Evolutionary conservation across 306 rosid genomes (phyloP).

Genomic region (Urtica urens): DNA sequence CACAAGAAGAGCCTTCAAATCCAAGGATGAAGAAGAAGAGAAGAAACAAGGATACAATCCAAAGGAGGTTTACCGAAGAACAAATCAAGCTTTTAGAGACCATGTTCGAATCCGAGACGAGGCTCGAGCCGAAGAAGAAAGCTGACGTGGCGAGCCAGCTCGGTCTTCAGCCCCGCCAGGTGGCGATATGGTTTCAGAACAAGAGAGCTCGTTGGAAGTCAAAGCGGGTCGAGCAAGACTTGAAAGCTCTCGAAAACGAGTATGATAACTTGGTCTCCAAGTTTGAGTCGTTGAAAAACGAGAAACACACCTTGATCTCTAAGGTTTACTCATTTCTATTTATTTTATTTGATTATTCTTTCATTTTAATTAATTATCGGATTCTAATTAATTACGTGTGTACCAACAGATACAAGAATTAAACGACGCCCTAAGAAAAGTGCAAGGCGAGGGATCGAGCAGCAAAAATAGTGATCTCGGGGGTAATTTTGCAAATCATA

Average conservation of each 20-base stretch:
- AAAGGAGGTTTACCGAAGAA: slow-evolving; percentile 70
- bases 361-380: neutral
- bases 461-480: slow-evolving; percentile 15
- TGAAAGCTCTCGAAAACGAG: slow-evolving; percentile 44
- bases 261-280: slow-evolving; percentile 43
- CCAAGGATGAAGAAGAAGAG: slow-evolving; percentile 35
- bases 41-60: slow-evolving; percentile 22
- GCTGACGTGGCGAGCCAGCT: slow-evolving; percentile 68
- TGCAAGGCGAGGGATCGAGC: slow-evolving; percentile 26
- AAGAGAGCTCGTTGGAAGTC: slow-evolving; percentile 97
- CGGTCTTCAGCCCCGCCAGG: slow-evolving; percentile 86
- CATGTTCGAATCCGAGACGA: slow-evolving; percentile 64
- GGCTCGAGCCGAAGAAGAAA: slow-evolving; percentile 79
- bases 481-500: slow-evolving; percentile 18
- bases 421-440: slow-evolving; percentile 27
- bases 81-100: slow-evolving; percentile 63
- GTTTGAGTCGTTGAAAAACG: slow-evolving; percentile 58
- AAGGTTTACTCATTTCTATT: slow-evolving; percentile 36
- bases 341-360: neutral
- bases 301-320: slow-evolving; percentile 55
- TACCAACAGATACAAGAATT: slow-evolving; percentile 44
- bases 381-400: neutral
- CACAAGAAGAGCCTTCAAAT: slow-evolving; percentile 21
- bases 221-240: slow-evolving; percentile 64
- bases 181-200: slow-evolving; percentile 95